Evolutionary conservation across 257 asterid species (phyloP).

Genomic region (Rauvolfia tetraphylla): DNA sequence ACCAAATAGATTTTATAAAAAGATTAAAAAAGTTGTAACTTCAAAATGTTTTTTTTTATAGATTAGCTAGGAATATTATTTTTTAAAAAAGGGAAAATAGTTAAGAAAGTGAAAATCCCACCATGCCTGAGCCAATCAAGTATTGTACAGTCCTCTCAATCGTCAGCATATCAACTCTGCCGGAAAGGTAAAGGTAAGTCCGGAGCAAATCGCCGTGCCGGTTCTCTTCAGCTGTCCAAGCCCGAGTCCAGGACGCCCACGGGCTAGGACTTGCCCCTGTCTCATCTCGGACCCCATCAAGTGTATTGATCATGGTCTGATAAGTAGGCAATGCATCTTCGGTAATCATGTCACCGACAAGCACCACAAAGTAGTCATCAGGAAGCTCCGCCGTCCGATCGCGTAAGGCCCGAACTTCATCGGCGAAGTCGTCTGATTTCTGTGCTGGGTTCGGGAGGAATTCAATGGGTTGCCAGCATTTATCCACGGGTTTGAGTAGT

Average conservation of each 20-base stretch:
- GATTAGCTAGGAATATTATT: no score
- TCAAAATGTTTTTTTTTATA: no score
- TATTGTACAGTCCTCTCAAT: slow-evolving; percentile 23
- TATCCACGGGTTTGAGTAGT: background rate
- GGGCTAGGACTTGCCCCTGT: background rate
- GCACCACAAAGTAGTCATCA: background rate
- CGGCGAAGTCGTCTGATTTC: background rate
- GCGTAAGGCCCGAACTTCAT: background rate
- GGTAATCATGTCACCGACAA: slow-evolving; percentile 5
- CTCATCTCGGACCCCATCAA: background rate
- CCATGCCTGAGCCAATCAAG: slow-evolving; percentile 38
- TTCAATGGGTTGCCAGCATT: slow-evolving; percentile 6
- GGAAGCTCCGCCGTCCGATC: background rate
- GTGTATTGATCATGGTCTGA: slow-evolving; percentile 3
- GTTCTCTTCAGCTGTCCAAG: slow-evolving; percentile 6
- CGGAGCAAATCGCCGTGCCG: slow-evolving; percentile 1
- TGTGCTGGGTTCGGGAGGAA: slow-evolving; percentile 6
- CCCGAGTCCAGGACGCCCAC: slow-evolving; percentile 8
- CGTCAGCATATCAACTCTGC: slow-evolving; percentile 4
- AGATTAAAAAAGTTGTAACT: no score
- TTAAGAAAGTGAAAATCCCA: background rate
- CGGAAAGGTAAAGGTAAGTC: slow-evolving; percentile 4
- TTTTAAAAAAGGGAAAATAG: background rate
- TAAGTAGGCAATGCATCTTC: slow-evolving; percentile 6
- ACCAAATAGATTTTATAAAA: no score